phyloP scores from a whole-genome alignment of 2,329 filamentous ascomycete species.

The Penicillium sp. region DNA sequence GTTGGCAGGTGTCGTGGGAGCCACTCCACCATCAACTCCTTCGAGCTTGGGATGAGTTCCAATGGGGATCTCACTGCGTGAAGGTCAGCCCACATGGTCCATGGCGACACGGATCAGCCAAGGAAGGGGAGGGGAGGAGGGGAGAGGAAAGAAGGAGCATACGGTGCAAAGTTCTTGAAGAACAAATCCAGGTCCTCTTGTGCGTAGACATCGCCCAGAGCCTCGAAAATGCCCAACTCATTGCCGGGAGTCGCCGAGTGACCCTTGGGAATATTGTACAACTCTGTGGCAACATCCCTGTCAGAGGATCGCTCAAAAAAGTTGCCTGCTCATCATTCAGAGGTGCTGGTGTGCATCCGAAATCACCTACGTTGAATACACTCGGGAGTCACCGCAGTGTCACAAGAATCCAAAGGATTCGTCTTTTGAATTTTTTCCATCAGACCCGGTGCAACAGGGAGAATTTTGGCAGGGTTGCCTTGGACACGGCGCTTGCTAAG shows the following conservation, averaged over 20 bases:
- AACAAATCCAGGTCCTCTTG: conserved; percentile 42
- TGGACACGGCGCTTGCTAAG: conserved; percentile 21
- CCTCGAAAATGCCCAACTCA: conserved; percentile 43
- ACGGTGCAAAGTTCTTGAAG: conserved; percentile 32
- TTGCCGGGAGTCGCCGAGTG: conserved; percentile 39
- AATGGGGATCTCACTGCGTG: conserved; percentile 28
- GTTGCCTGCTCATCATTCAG: background rate
- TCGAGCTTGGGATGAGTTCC: conserved; percentile 37
- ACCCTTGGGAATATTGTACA: conserved; percentile 42
- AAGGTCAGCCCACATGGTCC: background rate
- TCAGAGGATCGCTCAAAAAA: background rate
- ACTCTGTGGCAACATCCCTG: conserved; percentile 17
- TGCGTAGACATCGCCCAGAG: conserved; percentile 41
- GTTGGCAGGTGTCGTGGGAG: conserved; percentile 24
- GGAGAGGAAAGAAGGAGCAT: conserved; percentile 1
- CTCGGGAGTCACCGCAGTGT: conserved; percentile 33
- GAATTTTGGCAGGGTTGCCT: conserved; percentile 20
- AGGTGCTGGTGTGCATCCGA: too few relatives aligned
- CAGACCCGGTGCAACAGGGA: conserved; percentile 18
- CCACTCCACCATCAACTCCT: conserved; percentile 37
- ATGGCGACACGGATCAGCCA: too few relatives aligned
- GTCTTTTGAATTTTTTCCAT: conserved; percentile 14
- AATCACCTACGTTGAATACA: conserved; percentile 33
- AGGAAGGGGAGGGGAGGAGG: too few relatives aligned
- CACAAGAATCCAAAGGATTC: conserved; percentile 21